These are phyloP conservation scores for Iris pallida DNA, from an alignment of 116 monocot genomes.

Conservation along the genomic window DNA sequence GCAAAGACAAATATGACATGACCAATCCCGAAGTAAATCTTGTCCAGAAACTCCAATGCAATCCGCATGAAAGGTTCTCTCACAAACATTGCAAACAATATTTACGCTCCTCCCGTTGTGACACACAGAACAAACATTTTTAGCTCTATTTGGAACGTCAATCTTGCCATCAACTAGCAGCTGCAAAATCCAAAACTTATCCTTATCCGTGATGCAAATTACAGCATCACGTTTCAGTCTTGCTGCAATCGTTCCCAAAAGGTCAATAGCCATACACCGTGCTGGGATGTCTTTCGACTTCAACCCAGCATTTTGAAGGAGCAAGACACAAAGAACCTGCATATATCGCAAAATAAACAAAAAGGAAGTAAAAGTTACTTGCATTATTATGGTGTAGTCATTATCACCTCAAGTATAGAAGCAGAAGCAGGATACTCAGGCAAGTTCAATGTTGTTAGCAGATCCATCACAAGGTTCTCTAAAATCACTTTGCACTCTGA, in stretches of 20 bases:
- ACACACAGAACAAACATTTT: conserved; percentile 68
- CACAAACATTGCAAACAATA: conserved; percentile 58
- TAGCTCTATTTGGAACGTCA: conserved; percentile 18
- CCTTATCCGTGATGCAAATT: conserved; percentile 20
- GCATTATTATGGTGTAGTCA: conserved; percentile 1
- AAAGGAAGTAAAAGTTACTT: not conserved
- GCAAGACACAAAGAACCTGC: conserved; percentile 91
- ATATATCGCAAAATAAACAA: conserved; percentile 17
- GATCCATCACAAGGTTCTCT: conserved; percentile 88
- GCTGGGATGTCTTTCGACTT: conserved; percentile 92
- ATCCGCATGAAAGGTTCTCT: conserved; percentile 86
- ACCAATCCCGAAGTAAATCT: conserved; percentile 62
- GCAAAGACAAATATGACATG: conserved; percentile 77
- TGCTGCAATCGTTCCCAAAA: conserved; percentile 88
- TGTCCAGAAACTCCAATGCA: conserved; percentile 66
- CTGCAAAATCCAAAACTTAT: conserved; percentile 80
- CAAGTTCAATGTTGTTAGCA: conserved; percentile 84
- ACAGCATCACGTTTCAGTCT: conserved; percentile 83
- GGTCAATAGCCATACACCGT: conserved; percentile 84
- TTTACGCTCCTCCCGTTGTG: conserved; percentile 51
- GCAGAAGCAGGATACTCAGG: conserved; percentile 98
- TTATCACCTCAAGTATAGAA: conserved; percentile 79
- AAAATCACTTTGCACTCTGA: conserved; percentile 78
- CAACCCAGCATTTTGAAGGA: conserved; percentile 92
- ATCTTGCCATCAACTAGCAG: conserved; percentile 35